A percentile compares a stretch with the other conserved stretches of the same genome.
phyloP scores from a whole-genome alignment of 1,284 basidiomycete genomes.

The Kwoniella shivajii region DNA sequence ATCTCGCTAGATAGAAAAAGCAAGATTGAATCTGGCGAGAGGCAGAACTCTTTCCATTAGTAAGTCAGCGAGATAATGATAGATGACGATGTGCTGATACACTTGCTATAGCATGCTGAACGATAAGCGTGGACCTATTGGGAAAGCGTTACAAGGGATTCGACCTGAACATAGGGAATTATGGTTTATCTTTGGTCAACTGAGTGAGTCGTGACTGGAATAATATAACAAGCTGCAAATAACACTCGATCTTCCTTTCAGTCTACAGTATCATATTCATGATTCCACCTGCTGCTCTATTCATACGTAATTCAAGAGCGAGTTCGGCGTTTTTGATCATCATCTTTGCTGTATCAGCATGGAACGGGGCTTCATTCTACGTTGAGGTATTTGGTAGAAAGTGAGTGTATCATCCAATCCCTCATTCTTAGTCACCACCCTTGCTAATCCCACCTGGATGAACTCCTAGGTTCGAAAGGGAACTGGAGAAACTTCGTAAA shows the following conservation, averaged over 20 bases:
- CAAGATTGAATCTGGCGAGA: slow-evolving; percentile 83
- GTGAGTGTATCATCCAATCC: slow-evolving; percentile 58
- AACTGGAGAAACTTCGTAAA: slow-evolving; percentile 81
- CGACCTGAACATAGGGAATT: slow-evolving; percentile 66
- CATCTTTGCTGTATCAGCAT: slow-evolving; percentile 76
- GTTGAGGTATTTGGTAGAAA: slow-evolving; percentile 95
- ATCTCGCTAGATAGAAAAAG: slow-evolving; percentile 77
- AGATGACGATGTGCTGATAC: neutral
- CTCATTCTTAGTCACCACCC: neutral
- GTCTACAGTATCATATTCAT: slow-evolving; percentile 85
- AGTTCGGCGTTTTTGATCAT: slow-evolving; percentile 73
- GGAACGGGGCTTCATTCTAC: slow-evolving; percentile 63
- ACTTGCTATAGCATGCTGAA: slow-evolving; percentile 65
- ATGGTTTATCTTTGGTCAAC: slow-evolving; percentile 82
- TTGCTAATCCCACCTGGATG: neutral
- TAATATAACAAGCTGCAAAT: slow-evolving; percentile 7
- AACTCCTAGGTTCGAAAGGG: slow-evolving; percentile 76
- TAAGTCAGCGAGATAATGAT: slow-evolving; percentile 22
- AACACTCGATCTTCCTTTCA: slow-evolving; percentile 41
- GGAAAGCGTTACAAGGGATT: slow-evolving; percentile 65
- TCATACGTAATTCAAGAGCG: slow-evolving; percentile 73
- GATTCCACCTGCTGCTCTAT: slow-evolving; percentile 72
- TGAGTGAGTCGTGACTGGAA: slow-evolving; percentile 64
- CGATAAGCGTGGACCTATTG: slow-evolving; percentile 80
- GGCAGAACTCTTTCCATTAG: slow-evolving; percentile 81